Evolutionary conservation across 2,329 filamentous ascomycete species (phyloP), one percentile per base, ranked within the genome.

Genomic region (Ascochyta viciae-villosae): DNA sequence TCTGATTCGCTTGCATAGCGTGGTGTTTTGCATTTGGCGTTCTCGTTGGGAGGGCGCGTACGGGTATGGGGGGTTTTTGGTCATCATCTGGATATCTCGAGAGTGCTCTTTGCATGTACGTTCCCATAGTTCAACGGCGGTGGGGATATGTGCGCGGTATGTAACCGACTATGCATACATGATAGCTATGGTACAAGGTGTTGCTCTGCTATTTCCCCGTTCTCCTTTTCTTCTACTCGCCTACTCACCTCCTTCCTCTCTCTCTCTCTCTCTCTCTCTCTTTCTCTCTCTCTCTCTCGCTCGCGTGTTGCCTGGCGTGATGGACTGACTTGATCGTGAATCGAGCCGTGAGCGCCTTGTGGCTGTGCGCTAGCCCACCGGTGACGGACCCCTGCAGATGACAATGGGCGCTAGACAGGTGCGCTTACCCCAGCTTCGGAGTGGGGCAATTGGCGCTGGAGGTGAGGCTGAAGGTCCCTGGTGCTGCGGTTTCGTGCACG

Each of bases 1-100:
- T 61, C 54, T 54, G 44, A 54, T 64, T 54, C 57, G 64, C 54
- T 59, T 69, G 74, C 73, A 75, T 76, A 76, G 74, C 71, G 72
- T 66, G 66, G 73, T 64, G 70, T 75, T 64, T 64, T 66, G 66
- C 65, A 65, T 70, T 54, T 41, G 71, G 69, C 61, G 70, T 71
- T 70, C 13, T 44, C 55, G 45, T 35, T 33, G 42, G 37, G 31
- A 27, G 39, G 51, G 12, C 29, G 29, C 63, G 35, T 60, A 53
- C 49, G 39, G 41, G 57, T 43, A 60, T 48, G 37, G 52, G 23
- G 19, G 23, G 37, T 15, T 34, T 50, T 48, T 9, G 37, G 22
- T n/a, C 19, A 31, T 44, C 19, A 52, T 43, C 27, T 60, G 58
- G 53, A 57, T 50, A 39, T 43, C 42, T 54, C 23, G 38, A 47